Evolutionary conservation across 495 filamentous ascomycete species (phyloP).

Genomic region (Immersiella caudata): DNA sequence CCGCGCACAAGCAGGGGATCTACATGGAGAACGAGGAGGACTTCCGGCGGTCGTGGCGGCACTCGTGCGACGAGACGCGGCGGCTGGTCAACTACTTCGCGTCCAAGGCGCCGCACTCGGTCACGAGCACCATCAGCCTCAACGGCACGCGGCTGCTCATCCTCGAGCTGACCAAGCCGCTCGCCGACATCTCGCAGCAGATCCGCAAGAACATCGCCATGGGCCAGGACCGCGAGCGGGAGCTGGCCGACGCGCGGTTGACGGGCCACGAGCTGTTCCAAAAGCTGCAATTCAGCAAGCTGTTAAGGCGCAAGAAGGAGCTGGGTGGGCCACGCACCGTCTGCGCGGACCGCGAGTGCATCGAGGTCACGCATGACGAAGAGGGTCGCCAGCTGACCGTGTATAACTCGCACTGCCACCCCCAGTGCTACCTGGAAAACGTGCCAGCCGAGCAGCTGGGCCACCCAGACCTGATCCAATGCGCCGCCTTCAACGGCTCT

Average conservation of each 20-base stretch:
- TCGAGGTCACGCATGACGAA: slow-evolving; percentile 16
- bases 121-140: slow-evolving; percentile 5
- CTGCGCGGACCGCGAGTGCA: slow-evolving; percentile 11
- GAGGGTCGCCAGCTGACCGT: slow-evolving; percentile 6
- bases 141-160: slow-evolving; percentile 35
- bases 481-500: slow-evolving; percentile 10
- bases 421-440: slow-evolving; percentile 16
- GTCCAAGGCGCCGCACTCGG: not conserved
- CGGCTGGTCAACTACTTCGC: slow-evolving; percentile 3
- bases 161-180: slow-evolving; percentile 37
- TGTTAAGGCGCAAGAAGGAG: not conserved
- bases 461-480: slow-evolving; percentile 13
- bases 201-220: slow-evolving; percentile 37
- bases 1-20: slow-evolving; percentile 29
- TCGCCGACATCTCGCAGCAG: slow-evolving; percentile 38
- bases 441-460: slow-evolving; percentile 12
- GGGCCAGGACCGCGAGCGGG: slow-evolving; percentile 28
- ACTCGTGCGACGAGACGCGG: not conserved
- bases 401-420: slow-evolving; percentile 24
- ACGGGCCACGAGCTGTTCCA: slow-evolving; percentile 29
- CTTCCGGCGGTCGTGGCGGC: not conserved
- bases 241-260: slow-evolving; percentile 26
- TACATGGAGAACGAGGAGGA: not conserved
- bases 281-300: slow-evolving; percentile 18
- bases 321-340: slow-evolving; percentile 21